Evolutionary conservation across 2,329 filamentous ascomycete genomes (phyloP).

Genomic region (Ophiostoma australiae): DNA sequence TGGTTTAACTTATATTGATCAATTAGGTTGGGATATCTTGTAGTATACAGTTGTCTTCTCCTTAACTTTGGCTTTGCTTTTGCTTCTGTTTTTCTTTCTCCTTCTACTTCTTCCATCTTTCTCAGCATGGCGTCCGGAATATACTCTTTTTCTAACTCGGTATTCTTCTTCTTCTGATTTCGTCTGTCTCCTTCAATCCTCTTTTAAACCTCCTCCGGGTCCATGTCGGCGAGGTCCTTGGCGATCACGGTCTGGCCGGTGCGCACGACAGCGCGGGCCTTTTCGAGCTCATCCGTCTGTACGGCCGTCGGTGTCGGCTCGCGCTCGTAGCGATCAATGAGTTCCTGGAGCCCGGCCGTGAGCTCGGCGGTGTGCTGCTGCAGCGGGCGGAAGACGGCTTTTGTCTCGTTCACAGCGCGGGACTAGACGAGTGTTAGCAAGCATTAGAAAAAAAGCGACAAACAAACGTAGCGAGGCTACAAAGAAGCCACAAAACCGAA

Average conservation of each 20-base stretch:
- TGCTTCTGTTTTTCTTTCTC: background rate
- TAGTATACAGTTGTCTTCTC: slow-evolving; percentile 1
- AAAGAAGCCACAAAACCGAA: background rate
- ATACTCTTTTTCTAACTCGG: background rate
- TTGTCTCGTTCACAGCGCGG: slow-evolving; percentile 80
- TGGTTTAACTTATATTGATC: background rate
- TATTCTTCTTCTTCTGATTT: background rate
- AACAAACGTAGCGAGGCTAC: background rate
- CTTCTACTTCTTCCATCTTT: background rate
- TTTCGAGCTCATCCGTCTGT: slow-evolving; percentile 47
- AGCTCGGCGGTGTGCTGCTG: slow-evolving; percentile 66
- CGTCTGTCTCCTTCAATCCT: background rate
- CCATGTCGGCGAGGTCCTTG: slow-evolving; percentile 25
- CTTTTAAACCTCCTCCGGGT: background rate
- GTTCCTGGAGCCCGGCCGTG: slow-evolving; percentile 66
- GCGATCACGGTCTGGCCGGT: slow-evolving; percentile 43
- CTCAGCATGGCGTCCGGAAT: slow-evolving; percentile 10
- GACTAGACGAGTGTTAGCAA: slow-evolving; percentile 47
- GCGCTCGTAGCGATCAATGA: slow-evolving; percentile 61
- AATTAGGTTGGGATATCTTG: slow-evolving; percentile 15
- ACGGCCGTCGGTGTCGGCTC: slow-evolving; percentile 31
- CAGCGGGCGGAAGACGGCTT: slow-evolving; percentile 71
- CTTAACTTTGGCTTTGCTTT: background rate
- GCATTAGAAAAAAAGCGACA: no score
- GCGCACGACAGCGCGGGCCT: slow-evolving; percentile 51